phyloP scores from a whole-genome alignment of 805 yeast species.

The Starmerella potacharoeniae region DNA sequence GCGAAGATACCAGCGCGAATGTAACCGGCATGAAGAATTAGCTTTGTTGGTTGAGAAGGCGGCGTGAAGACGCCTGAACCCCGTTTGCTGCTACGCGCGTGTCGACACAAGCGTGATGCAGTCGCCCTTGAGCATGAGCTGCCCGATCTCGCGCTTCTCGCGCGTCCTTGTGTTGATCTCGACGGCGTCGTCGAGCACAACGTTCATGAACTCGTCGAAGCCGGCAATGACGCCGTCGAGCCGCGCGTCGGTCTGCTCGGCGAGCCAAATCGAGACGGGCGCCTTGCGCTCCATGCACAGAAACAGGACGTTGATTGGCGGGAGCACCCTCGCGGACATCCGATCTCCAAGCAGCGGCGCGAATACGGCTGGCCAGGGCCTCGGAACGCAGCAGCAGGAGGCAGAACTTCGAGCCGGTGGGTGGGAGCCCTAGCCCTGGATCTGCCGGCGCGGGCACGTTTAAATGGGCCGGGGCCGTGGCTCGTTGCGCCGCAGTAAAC shows the following conservation, averaged over 20 bases:
- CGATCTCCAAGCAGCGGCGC: not conserved
- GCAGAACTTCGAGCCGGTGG: not conserved
- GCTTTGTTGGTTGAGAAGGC: too few relatives aligned
- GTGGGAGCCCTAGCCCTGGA: too few relatives aligned
- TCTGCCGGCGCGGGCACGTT: not conserved
- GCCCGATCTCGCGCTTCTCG: slow-evolving; percentile 33
- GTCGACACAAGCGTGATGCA: slow-evolving; percentile 65
- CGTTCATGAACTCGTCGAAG: slow-evolving; percentile 95
- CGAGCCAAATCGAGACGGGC: slow-evolving; percentile 75
- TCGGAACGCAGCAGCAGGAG: too few relatives aligned
- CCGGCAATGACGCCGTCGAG: slow-evolving; percentile 77
- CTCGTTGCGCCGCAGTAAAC: not conserved
- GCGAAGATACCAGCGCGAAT: too few relatives aligned
- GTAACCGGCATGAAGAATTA: too few relatives aligned
- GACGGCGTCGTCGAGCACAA: slow-evolving; percentile 47
- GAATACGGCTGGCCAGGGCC: too few relatives aligned
- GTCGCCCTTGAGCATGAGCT: slow-evolving; percentile 82
- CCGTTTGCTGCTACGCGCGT: not conserved
- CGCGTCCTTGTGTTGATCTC: slow-evolving; percentile 53
- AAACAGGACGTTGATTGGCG: slow-evolving; percentile 87
- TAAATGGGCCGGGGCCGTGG: too few relatives aligned
- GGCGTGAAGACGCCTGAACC: too few relatives aligned
- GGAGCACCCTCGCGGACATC: slow-evolving; percentile 34
- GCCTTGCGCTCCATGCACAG: slow-evolving; percentile 74
- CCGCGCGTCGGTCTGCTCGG: slow-evolving; percentile 66